phyloP scores from a whole-genome alignment of 768 basidiomycete species.

The Kwoniella bestiolae region DNA sequence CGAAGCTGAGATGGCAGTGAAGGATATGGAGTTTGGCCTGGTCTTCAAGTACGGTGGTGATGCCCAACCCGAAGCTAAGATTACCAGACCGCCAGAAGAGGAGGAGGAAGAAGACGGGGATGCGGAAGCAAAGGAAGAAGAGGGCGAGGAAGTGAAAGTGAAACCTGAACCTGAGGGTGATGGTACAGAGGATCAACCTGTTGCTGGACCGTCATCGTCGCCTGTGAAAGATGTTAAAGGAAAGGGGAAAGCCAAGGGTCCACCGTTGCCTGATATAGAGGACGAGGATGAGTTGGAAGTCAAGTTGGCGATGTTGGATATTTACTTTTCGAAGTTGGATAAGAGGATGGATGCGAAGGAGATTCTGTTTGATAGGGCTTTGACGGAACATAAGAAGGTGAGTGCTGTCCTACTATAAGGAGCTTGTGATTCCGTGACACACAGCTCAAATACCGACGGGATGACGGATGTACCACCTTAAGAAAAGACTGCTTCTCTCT shows the following conservation, averaged over 20 bases:
- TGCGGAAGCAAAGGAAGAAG: slow-evolving; percentile 44
- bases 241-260: slow-evolving; percentile 34
- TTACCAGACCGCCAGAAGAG: slow-evolving; percentile 58
- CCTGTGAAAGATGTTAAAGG: slow-evolving; percentile 28
- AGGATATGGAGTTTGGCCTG: slow-evolving; percentile 94
- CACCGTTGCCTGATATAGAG: slow-evolving; percentile 64
- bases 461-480: not conserved
- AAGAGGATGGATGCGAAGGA: slow-evolving; percentile 83
- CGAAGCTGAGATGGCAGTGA: slow-evolving; percentile 92
- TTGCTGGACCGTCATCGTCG: slow-evolving; percentile 16
- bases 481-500: no score
- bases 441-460: no score
- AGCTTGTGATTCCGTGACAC: no score
- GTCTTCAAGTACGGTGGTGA: slow-evolving; percentile 84
- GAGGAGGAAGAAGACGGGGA: slow-evolving; percentile 66
- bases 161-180: slow-evolving; percentile 49
- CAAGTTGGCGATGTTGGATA: slow-evolving; percentile 86
- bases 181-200: slow-evolving; percentile 10
- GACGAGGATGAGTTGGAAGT: slow-evolving; percentile 80
- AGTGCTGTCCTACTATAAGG: slow-evolving; percentile 37
- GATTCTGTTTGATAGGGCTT: slow-evolving; percentile 85
- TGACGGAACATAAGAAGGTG: slow-evolving; percentile 94
- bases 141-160: slow-evolving; percentile 31
- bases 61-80: slow-evolving; percentile 60
- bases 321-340: slow-evolving; percentile 86